phyloP scores from a whole-genome alignment of 169 alveolate species.

The Plasmodium gaboni region DNA sequence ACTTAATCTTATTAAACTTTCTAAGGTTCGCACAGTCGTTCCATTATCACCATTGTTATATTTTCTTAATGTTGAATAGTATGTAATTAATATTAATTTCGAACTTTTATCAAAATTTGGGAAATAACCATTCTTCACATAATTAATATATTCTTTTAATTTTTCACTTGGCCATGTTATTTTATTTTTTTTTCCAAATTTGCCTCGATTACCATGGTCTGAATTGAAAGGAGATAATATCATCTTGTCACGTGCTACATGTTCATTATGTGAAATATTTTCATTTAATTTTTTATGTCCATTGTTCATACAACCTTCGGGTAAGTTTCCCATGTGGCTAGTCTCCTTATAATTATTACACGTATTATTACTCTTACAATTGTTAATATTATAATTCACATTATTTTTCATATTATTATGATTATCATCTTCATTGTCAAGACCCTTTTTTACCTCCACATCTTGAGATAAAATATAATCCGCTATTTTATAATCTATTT shows the following conservation, averaged over 20 bases:
- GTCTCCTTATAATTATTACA: too few species aligned
- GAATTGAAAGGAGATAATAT: not conserved
- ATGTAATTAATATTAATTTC: constrained; percentile 72
- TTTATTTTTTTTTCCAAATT: not conserved
- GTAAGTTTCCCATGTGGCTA: too few species aligned
- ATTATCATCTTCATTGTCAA: not conserved
- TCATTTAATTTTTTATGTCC: not conserved
- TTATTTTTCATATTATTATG: not conserved
- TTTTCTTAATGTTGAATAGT: constrained; percentile 74
- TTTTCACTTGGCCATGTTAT: constrained; percentile 68
- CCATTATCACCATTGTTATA: constrained; percentile 82
- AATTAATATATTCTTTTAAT: constrained; percentile 77
- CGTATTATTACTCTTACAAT: too few species aligned
- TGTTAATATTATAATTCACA: not conserved
- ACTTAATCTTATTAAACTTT: constrained; percentile 91
- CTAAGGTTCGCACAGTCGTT: constrained; percentile 92
- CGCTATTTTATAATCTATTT: constrained; percentile 52
- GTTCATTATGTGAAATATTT: not conserved
- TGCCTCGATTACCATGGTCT: not conserved
- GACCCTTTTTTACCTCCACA: not conserved
- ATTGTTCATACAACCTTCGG: too few species aligned
- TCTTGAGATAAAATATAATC: constrained; percentile 47
- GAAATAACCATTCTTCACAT: constrained; percentile 58
- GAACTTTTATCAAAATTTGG: constrained; percentile 77
- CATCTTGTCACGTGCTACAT: not conserved